These are phyloP conservation scores for Berkeleyomyces basicola DNA, from an alignment of 2,329 filamentous ascomycete species.

Conservation along the genomic window DNA sequence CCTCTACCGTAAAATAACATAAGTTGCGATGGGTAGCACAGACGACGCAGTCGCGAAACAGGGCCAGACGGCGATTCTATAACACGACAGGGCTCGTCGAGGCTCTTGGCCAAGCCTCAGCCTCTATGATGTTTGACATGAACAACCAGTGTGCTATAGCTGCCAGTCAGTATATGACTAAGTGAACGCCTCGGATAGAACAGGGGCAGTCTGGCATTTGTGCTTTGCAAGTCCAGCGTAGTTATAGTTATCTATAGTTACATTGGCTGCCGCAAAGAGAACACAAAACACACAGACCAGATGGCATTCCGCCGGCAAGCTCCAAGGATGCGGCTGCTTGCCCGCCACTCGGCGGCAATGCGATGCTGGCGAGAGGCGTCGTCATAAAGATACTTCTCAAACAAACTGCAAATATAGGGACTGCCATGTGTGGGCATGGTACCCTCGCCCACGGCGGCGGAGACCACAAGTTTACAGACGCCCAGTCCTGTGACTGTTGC, in stretches of 20 bases:
- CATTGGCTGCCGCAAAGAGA: background rate
- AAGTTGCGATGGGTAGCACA: background rate
- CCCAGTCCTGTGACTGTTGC: background rate
- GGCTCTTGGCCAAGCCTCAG: background rate
- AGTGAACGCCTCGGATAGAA: background rate
- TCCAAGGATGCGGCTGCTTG: background rate
- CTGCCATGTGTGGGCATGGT: background rate
- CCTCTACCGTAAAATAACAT: background rate
- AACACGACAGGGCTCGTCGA: background rate
- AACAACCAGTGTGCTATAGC: background rate
- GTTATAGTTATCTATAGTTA: background rate
- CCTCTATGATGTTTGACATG: background rate
- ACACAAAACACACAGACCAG: background rate
- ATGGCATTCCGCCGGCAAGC: background rate
- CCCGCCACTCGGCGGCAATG: background rate
- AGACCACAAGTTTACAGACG: background rate
- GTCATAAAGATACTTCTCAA: background rate
- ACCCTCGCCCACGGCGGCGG: background rate
- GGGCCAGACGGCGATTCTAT: background rate
- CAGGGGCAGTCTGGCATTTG: too few relatives aligned
- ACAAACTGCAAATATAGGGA: background rate
- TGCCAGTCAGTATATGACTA: background rate
- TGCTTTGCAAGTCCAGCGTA: too few relatives aligned
- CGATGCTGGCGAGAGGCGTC: background rate
- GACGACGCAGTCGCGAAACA: background rate